Evolutionary conservation across 768 basidiomycete species (phyloP), one percentile per base, ranked within the genome.

Genomic region (Suillus brevipes): DNA sequence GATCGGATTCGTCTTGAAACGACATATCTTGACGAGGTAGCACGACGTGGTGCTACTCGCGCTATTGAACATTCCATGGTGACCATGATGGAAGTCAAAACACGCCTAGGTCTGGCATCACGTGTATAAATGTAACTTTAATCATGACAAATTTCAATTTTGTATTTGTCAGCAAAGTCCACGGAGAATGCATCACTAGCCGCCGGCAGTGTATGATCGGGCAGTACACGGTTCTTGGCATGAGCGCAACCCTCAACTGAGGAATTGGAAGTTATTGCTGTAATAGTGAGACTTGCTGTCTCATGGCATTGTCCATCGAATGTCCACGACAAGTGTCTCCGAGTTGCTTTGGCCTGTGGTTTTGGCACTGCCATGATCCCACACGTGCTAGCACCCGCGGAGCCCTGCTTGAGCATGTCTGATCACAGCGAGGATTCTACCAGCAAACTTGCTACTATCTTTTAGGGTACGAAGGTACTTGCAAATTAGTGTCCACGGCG

Each of bases 11-110:
- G 83, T 57, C 75, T 68, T 3, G 92, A 95, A 64, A 81, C 72
- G 45, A 80, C 67, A 8, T 95, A 88, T 71, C 75, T 98, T 42
- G 76, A 76, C 0, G 72, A 84, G 43, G 83, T 97, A 18, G 89
- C 90, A 2, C 75, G 71, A 36, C 81, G 82, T 16, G 96, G 96
- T 0, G 87, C 85, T 4, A 78, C 78, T 58, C 84, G 78, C 69
- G 95, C 95, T 0, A 82, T 80, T 67, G 82, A 81, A 64, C 73
- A 79, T n/a, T 92, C 94, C 0, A 77, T 78, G 31, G 70, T 65
- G 56, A 94, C 90, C 5, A 84, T 98, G 83, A 71, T 69, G 47
- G 81, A 87, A 67, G 92, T 97, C 16, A 85, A 90, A 70, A 72
- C 69, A 61, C 81, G 82, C n/a, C 77, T 96, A 25, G 95, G 95